Conservation (phyloP, 495 filamentous ascomycete genomes). For the Neurospora intermedia region DNA sequence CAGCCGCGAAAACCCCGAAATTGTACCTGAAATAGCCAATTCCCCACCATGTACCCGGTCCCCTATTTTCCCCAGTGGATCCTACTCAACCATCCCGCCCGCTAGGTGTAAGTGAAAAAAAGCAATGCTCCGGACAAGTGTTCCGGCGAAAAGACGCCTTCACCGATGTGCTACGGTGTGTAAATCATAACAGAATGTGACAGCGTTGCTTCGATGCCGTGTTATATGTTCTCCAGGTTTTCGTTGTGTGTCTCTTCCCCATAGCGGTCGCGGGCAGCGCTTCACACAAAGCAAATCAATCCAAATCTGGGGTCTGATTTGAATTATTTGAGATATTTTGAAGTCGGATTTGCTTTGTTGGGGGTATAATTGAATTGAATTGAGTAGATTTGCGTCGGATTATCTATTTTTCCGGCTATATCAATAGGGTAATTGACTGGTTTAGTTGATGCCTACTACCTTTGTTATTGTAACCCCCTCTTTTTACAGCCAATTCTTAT, state of each 20-base stretch:
- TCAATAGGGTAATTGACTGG: too few species aligned
- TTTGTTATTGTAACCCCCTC: too few species aligned
- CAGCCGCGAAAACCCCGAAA: background rate
- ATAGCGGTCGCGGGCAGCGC: background rate
- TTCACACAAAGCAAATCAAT: too few species aligned
- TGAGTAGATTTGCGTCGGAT: too few species aligned
- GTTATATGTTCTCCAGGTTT: background rate
- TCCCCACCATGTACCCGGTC: background rate
- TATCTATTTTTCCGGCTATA: too few species aligned
- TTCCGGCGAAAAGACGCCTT: background rate
- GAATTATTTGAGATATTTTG: too few species aligned
- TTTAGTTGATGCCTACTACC: too few species aligned
- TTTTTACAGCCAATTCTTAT: too few species aligned
- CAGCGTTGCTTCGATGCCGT: too few species aligned
- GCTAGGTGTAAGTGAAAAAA: background rate
- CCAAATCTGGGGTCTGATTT: too few species aligned
- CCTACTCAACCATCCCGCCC: background rate
- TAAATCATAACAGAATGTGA: background rate
- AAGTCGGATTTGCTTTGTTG: too few species aligned
- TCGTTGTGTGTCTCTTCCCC: background rate
- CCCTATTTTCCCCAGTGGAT: background rate
- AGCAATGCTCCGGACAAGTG: background rate
- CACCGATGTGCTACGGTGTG: background rate
- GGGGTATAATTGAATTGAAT: too few species aligned
- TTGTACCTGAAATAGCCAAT: background rate